Evolutionary conservation across 2,329 filamentous ascomycete genomes (phyloP).

Genomic region (Lanzia echinophila): DNA sequence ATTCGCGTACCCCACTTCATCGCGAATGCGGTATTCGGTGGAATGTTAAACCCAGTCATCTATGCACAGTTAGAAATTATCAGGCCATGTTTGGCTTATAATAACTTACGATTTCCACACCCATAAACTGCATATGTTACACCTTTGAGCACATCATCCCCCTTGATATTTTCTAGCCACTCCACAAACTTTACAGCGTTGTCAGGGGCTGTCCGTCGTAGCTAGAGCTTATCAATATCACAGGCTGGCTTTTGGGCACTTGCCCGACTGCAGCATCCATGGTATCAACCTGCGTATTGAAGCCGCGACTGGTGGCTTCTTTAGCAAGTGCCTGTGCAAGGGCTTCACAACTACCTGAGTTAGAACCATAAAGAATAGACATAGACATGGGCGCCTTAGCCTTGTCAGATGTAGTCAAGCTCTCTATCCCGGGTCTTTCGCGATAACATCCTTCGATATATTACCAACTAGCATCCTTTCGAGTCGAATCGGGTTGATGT

Average conservation of each 20-base stretch:
- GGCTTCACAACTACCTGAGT: constrained; percentile 67
- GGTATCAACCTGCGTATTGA: constrained; percentile 42
- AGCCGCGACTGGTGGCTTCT: constrained; percentile 54
- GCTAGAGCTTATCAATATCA: constrained; percentile 61
- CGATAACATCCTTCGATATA: constrained; percentile 1
- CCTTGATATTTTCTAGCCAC: constrained; percentile 48
- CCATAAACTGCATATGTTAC: constrained; percentile 65
- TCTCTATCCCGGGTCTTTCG: not conserved
- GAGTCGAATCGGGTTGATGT: constrained; percentile 36
- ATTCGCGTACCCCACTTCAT: constrained; percentile 10
- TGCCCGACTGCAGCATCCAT: constrained; percentile 57
- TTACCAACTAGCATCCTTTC: constrained; percentile 32
- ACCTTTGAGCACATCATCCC: constrained; percentile 41
- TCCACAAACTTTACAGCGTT: constrained; percentile 63
- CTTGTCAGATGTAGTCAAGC: not conserved
- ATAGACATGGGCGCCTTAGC: constrained; percentile 40
- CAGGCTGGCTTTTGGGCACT: constrained; percentile 52
- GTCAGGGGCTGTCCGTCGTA: constrained; percentile 72
- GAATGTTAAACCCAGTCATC: constrained; percentile 53
- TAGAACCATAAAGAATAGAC: constrained; percentile 66
- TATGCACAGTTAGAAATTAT: constrained; percentile 24
- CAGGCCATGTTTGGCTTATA: constrained; percentile 29
- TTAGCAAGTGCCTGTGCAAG: constrained; percentile 57
- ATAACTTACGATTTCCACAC: constrained; percentile 45
- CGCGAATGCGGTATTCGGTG: constrained; percentile 50